Conservation (phyloP, 2,329 filamentous ascomycete genomes). For the Colletotrichum karsti region DNA sequence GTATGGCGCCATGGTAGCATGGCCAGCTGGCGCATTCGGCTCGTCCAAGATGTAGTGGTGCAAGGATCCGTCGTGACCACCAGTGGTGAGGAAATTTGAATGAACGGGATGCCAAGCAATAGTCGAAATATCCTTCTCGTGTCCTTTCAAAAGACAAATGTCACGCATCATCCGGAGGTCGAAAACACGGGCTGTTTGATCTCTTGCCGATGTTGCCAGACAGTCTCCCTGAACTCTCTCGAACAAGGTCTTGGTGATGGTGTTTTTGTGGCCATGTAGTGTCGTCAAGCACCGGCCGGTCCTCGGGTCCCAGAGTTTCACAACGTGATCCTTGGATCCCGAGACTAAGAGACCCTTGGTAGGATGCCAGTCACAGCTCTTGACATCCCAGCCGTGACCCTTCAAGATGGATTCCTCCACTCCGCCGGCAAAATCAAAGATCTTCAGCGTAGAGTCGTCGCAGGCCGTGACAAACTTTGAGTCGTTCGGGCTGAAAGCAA, state of each 20-base stretch:
- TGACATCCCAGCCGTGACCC: slow-evolving; percentile 98
- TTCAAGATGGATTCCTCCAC: slow-evolving; percentile 83
- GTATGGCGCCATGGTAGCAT: slow-evolving; percentile 81
- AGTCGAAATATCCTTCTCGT: slow-evolving; percentile 95
- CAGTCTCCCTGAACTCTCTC: slow-evolving; percentile 86
- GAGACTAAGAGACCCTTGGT: slow-evolving; percentile 94
- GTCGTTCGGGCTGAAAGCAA: slow-evolving; percentile 94
- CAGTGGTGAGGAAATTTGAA: slow-evolving; percentile 87
- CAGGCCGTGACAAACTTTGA: slow-evolving; percentile 96
- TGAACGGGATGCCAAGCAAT: slow-evolving; percentile 95
- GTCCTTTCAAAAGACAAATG: slow-evolving; percentile 89
- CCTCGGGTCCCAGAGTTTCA: slow-evolving; percentile 98
- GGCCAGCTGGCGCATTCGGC: slow-evolving; percentile 82
- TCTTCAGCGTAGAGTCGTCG: slow-evolving; percentile 92
- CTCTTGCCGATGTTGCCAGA: slow-evolving; percentile 90
- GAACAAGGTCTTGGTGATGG: slow-evolving; percentile 91
- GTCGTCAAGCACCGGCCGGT: slow-evolving; percentile 90
- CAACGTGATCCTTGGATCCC: slow-evolving; percentile 95
- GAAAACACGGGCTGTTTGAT: slow-evolving; percentile 92
- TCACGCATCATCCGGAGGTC: slow-evolving; percentile 99
- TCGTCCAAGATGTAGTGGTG: slow-evolving; percentile 97
- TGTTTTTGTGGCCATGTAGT: slow-evolving; percentile 96
- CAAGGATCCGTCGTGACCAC: slow-evolving; percentile 87
- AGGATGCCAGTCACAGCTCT: slow-evolving; percentile 97
- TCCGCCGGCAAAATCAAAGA: slow-evolving; percentile 93